Evolutionary conservation across 169 alveolate genomes (phyloP), one percentile per base, ranked within the genome.

Genomic region (Plasmodium gallinaceum): DNA sequence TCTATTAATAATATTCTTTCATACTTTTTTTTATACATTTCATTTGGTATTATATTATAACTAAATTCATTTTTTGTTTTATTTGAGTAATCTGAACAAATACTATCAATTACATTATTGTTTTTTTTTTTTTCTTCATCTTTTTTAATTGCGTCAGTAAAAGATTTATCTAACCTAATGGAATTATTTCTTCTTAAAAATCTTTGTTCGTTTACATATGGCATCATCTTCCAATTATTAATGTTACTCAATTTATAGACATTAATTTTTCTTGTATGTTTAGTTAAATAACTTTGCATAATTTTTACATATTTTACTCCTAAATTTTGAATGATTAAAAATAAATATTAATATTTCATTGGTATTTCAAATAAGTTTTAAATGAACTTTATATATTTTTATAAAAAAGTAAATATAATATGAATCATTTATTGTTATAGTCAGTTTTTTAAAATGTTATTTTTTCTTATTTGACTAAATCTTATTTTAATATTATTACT

Each of bases 1-100:
- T 78, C 89, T 22, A 78, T 78, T 78, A 78, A 78, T 46, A 78
- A 24, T 26, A 78, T 78, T 58, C 89, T 32, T 24, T 78, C 43
- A 20, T 78, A 78, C 48, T 65, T 62, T 78, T 48, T 62, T 32
- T 46, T 24, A 61, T 45, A 10, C n/a, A n/a, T 52, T 45, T 75
- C 48, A 14, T 51, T 26, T 20, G 52, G n/a, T 52, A 18, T 18
- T 45, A 24, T 61, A 10, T 61, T 32, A 24, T 2, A 14, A 61
- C 24, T 61, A 61, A 20, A 22, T 18, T 57, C 58, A 45, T 22
- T 62, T 5, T 45, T 16, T 32, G 69, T 73, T 20, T 26, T 7
- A 45, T 58, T 62, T 24, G 2, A 3, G 18, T 3, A 8, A 39
- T 32, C 18, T 62, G 39, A 24, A 32, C 51, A 32, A n/a, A 24